Evolutionary conservation across 805 yeast genomes (phyloP), one percentile per base, ranked within the genome.

Genomic region (Saccharomycopsis malanga): DNA sequence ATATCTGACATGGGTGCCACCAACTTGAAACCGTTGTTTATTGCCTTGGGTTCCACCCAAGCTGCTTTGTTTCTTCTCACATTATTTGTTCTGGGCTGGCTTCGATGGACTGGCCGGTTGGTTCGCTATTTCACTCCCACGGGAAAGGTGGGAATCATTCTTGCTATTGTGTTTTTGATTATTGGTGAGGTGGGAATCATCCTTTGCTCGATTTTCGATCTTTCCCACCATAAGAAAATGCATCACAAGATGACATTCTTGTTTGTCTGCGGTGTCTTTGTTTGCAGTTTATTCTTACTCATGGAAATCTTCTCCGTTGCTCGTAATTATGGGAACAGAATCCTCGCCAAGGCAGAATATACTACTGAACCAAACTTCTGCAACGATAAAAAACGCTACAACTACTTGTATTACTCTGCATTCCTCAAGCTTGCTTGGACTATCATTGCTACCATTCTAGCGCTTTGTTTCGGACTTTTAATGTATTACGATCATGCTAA

Each of bases 1-100:
- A 77, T 91, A 42, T 83, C 95, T 2, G 86, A 89, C 58, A 76
- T 89, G 43, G 96, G 91, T 2, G 96, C 97, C 7, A 84, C 95
- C 7, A 81, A 79, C 55, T 67, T 87, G 42, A 84, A 88, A 61
- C 95, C 95, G 1, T 64, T 89, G 18, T 91, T 91, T 63, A 87
- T 89, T 34, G 66, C 83, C 15, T 81, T 95, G 56, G 70, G 86
- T 1, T 86, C 81, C 0, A 71, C 79, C 60, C 95, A 87, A 65
- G 94, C 88, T 12, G 65, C 85, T 3, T 79, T 85, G 55, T 85
- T 77, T 54, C 77, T 79, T 32, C 69, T 85, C 32, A 72, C 88
- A 1, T 63, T 84, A 25, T 62, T 76, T 4, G 68, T 79, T 53
- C 95, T 86, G 59, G 76, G 74, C 54, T 69, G 67, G 50, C 73